phyloP scores from a whole-genome alignment of 805 yeast genomes.

The Trichomonascus vanleenenianus region DNA sequence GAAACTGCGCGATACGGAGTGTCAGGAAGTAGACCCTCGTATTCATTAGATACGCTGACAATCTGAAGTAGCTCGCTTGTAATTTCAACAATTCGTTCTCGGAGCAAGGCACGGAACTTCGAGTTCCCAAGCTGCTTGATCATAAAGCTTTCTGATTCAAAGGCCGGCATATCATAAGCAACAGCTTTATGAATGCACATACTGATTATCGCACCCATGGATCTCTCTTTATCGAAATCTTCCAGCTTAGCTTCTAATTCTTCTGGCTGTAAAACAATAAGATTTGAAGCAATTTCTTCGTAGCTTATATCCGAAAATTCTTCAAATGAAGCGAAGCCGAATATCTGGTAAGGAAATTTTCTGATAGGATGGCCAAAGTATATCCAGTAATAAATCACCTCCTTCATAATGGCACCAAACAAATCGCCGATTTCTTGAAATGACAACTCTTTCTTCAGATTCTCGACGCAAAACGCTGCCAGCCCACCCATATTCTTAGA shows the following conservation, averaged over 20 bases:
- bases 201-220: not conserved
- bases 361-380: not conserved
- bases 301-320: slow-evolving; percentile 7
- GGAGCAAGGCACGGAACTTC: too few species aligned
- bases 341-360: slow-evolving; percentile 6
- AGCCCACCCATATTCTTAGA: too few species aligned
- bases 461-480: too few species aligned
- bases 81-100: too few species aligned
- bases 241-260: not conserved
- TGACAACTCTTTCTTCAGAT: too few species aligned
- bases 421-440: slow-evolving; percentile 4
- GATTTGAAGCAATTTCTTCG: slow-evolving; percentile 5
- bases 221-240: not conserved
- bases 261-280: not conserved
- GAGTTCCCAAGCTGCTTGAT: too few species aligned
- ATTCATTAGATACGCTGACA: too few species aligned
- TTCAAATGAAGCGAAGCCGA: slow-evolving; percentile 12
- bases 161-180: not conserved
- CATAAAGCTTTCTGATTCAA: too few species aligned
- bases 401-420: slow-evolving; percentile 9
- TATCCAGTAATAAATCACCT: slow-evolving; percentile 9
- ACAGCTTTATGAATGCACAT: not conserved
- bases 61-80: too few species aligned
- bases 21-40: too few species aligned
- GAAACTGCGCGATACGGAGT: too few species aligned